Evolutionary conservation across 352 stramenopile species (phyloP).

Genomic region (Globisporangium yorkense): DNA sequence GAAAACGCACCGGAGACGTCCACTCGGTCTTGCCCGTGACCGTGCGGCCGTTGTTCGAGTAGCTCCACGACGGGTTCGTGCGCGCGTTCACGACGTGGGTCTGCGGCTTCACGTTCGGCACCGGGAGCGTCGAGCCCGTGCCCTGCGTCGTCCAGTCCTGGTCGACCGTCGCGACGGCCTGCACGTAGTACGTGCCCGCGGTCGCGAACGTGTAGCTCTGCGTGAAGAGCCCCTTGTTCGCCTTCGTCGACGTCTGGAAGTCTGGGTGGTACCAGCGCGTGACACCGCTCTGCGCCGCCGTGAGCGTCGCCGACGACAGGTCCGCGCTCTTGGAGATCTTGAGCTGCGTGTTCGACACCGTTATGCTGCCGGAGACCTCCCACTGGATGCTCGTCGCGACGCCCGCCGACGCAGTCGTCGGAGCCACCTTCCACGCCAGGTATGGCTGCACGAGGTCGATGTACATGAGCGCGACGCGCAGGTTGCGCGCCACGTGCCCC

Average conservation of each 20-base stretch:
- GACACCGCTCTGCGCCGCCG: conserved; percentile 30
- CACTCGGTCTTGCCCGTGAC: conserved; percentile 49
- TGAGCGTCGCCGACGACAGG: conserved; percentile 19
- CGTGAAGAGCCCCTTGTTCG: conserved; percentile 51
- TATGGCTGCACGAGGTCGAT: conserved; percentile 94
- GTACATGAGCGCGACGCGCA: conserved; percentile 87
- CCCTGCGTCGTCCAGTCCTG: conserved; percentile 58
- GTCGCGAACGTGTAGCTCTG: conserved; percentile 28
- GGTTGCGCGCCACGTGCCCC: conserved; percentile 91
- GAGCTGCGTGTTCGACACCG: conserved; percentile 53
- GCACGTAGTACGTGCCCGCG: conserved; percentile 48
- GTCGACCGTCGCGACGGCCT: conserved; percentile 53
- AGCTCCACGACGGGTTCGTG: conserved; percentile 50
- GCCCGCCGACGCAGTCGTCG: conserved; percentile 8
- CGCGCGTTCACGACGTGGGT: conserved; percentile 71
- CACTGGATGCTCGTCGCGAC: conserved; percentile 29
- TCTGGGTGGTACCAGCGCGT: conserved; percentile 64
- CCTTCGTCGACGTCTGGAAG: conserved; percentile 19
- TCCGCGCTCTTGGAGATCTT: conserved; percentile 33
- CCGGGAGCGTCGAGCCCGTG: conserved; percentile 21
- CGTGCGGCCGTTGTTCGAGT: conserved; percentile 41
- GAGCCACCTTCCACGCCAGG: conserved; percentile 43
- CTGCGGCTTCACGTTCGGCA: conserved; percentile 51
- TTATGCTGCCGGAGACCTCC: conserved; percentile 53
- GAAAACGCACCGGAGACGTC: conserved; percentile 30